Conservation (phyloP, 331 rosid genomes). For the Cydonia oblonga region DNA sequence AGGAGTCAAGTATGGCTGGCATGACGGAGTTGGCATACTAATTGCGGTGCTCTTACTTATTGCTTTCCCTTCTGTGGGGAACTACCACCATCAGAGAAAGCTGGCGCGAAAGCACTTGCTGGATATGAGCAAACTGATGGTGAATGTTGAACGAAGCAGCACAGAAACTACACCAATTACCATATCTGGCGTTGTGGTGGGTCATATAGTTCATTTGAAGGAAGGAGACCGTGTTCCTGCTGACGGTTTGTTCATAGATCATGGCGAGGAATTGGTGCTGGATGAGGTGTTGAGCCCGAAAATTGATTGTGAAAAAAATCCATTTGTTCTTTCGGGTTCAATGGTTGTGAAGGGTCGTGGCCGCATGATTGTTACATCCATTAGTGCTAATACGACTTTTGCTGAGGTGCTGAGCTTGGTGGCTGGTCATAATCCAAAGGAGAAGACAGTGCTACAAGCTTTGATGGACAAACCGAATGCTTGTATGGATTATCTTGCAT, state of each 20-base stretch:
- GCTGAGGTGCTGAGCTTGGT: constrained; percentile 9
- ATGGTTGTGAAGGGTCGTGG: constrained; percentile 36
- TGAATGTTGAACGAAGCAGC: constrained; percentile 20
- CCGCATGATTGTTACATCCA: constrained; percentile 40
- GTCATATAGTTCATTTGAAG: constrained; percentile 27
- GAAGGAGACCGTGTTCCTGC: constrained; percentile 42
- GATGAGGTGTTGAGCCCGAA: constrained; percentile 12
- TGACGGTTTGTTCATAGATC: constrained; percentile 37
- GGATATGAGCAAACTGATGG: constrained; percentile 11
- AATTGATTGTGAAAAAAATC: constrained; percentile 20
- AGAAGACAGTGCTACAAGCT: constrained; percentile 26
- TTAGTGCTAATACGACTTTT: constrained; percentile 6
- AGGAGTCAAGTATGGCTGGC: constrained; percentile 55
- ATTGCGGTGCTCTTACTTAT: constrained; percentile 22
- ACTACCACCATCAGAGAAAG: constrained; percentile 17
- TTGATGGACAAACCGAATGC: constrained; percentile 33
- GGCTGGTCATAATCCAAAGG: background rate
- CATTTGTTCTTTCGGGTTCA: constrained; percentile 47
- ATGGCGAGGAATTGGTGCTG: constrained; percentile 13
- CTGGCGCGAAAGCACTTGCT: constrained; percentile 8
- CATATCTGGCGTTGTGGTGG: constrained; percentile 27
- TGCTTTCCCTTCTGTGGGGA: constrained; percentile 16
- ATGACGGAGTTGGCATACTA: constrained; percentile 38
- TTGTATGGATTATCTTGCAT: constrained; percentile 25
- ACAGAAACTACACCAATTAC: background rate